Base-by-base conservation (phyloP, 768 basidiomycete genomes). In the Podaxis sp. region DNA sequence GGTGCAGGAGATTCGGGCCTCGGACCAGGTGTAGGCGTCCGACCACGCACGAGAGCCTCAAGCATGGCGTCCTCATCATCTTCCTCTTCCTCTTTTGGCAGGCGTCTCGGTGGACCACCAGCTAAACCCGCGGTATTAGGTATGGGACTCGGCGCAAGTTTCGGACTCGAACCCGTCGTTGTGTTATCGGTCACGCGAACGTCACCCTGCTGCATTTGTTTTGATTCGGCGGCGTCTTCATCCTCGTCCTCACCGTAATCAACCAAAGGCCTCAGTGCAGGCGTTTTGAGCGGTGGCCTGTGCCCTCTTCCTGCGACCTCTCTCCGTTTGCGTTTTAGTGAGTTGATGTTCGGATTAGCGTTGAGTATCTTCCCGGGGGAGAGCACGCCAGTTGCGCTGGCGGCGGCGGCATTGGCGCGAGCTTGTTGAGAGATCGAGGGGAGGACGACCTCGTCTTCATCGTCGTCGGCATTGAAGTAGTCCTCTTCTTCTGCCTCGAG, bases 381-480 rank as follows among this genome's bases (percentile, higher is more conserved):
- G 6, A 62, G 39, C 7, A 48, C 53, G 22, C 61, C 42, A n/a
- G 38, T 6, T 22, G 58, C 22, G 30, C 11, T 30, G 33, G 52
- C 17, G 8, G 42, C 53, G 13, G 30, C 22, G 36, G 61, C 42
- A 19, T 19, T 30, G 5, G 28, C n/a, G 73, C 76, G 74, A 26
- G 53, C 42, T 59, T 76, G 74, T 46, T 76, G 76, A 52, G 74
- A 78, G 59, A 79, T 77, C 7, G 78, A 69, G 58, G 75, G 78
- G 40, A 79, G 67, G 51, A 73, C 68, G 17, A 82, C 80, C 38
- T 82, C 67, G 9, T 67, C 78, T 67, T 95, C 95, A 48, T 94
- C 92, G 65, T 95, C 93, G 44, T 92, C 92, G 30, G 79, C 83
- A 68, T 96, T 94, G 83, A 97, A 98, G 77, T 97, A 99, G 63